A percentile compares a stretch with the other conserved stretches of the same genome.
phyloP scores from a whole-genome alignment of 129 eudicot genomes.

The Sambucus nigra region DNA sequence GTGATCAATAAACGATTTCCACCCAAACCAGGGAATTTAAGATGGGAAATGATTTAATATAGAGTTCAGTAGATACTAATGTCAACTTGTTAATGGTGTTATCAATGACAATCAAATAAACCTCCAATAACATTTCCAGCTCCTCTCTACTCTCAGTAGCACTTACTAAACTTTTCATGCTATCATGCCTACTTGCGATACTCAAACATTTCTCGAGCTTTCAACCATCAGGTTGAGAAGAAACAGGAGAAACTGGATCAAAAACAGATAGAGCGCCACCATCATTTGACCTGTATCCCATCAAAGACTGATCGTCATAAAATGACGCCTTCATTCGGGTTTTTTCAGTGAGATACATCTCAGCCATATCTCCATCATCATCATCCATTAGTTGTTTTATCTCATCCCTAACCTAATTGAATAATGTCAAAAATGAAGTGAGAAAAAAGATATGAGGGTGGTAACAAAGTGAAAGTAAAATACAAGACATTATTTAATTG shows the following conservation, averaged over 20 bases:
- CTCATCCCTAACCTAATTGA: conserved; percentile 78
- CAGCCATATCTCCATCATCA: conserved; percentile 99
- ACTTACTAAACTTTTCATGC: conserved; percentile 69
- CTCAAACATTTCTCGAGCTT: conserved; percentile 70
- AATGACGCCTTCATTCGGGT: conserved; percentile 44
- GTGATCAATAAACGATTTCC: conserved; percentile 7
- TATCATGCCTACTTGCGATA: conserved; percentile 75
- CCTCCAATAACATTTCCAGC: conserved; percentile 92
- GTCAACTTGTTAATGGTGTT: conserved; percentile 89
- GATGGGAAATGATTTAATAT: neutral
- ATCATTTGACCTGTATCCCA: conserved; percentile 58
- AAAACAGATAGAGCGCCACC: conserved; percentile 46
- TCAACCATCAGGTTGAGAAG: conserved; percentile 62
- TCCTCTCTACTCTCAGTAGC: conserved; percentile 57
- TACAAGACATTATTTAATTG: too few relatives aligned
- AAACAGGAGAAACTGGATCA: conserved; percentile 91
- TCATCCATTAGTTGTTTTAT: conserved; percentile 97
- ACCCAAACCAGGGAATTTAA: neutral
- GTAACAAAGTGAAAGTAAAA: too few relatives aligned
- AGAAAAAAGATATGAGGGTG: too few relatives aligned
- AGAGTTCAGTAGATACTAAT: conserved; percentile 39
- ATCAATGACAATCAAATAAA: conserved; percentile 86
- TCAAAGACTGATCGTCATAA: conserved; percentile 61
- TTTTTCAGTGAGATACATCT: conserved; percentile 89
- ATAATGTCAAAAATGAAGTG: conserved; percentile 2